Percentiles rank a stretch among this genome's conserved stretches.
phyloP scores from a whole-genome alignment of 2,329 filamentous ascomycete species.

The Colletotrichum theobromicola region DNA sequence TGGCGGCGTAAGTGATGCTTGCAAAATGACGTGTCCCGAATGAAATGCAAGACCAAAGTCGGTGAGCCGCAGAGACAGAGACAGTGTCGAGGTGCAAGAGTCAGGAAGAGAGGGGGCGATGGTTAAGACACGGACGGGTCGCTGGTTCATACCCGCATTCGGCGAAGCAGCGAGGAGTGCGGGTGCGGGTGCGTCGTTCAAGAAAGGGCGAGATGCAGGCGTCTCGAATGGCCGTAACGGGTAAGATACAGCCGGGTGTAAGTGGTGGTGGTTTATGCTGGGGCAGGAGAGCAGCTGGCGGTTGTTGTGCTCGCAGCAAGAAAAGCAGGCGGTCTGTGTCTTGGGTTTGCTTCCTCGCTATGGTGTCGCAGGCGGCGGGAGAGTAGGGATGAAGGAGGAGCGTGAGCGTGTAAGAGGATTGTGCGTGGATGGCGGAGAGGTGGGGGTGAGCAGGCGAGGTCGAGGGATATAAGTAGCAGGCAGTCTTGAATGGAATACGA shows the following conservation, averaged over 20 bases:
- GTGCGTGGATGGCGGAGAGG: neutral
- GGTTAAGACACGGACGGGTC: constrained; percentile 15
- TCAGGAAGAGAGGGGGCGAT: neutral
- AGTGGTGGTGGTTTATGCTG: neutral
- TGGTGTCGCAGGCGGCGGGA: constrained; percentile 4
- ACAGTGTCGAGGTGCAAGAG: neutral
- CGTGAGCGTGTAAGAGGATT: constrained; percentile 20
- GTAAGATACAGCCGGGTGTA: constrained; percentile 4
- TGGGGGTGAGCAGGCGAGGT: neutral
- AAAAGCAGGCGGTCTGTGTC: constrained; percentile 15
- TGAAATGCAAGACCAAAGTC: neutral
- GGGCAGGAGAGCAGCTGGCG: neutral
- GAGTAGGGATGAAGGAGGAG: constrained; percentile 21
- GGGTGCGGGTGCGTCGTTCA: neutral
- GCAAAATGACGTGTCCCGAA: neutral
- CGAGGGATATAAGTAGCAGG: constrained; percentile 3
- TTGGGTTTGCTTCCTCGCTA: constrained; percentile 8
- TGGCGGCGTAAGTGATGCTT: neutral
- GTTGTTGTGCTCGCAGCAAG: neutral
- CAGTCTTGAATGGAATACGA: neutral
- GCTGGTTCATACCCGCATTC: constrained; percentile 19
- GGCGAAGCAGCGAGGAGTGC: neutral
- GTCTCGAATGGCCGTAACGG: constrained; percentile 16
- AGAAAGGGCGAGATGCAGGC: constrained; percentile 13
- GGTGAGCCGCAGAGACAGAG: neutral